Evolutionary conservation across 768 basidiomycete genomes (phyloP).

Genomic region (Xerocomellus chrysenteron): DNA sequence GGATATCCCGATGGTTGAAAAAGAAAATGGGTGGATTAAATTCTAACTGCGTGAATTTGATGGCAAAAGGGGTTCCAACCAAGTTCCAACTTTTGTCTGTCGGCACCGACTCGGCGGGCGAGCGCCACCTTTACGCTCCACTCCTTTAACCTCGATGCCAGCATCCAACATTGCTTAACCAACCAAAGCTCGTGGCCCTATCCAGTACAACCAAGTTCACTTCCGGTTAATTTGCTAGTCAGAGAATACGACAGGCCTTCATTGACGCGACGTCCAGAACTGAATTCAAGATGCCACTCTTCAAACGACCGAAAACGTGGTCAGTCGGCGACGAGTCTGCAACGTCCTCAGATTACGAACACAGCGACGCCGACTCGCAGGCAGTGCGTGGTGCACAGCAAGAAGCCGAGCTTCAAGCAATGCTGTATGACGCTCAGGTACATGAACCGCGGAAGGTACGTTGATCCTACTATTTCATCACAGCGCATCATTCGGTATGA

Average conservation of each 20-base stretch:
- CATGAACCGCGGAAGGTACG: constrained; percentile 26
- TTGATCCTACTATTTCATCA: neutral
- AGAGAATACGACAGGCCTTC: neutral
- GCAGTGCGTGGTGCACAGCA: constrained; percentile 12
- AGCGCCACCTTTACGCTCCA: too few species aligned
- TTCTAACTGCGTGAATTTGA: too few species aligned
- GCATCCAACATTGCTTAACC: neutral
- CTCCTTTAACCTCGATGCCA: neutral
- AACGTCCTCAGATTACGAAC: constrained; percentile 12
- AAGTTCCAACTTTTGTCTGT: too few species aligned
- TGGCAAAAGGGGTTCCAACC: too few species aligned
- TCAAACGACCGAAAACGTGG: constrained; percentile 35
- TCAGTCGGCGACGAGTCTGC: constrained; percentile 10
- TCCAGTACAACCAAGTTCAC: too few species aligned
- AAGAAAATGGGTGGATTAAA: too few species aligned
- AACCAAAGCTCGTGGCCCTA: neutral
- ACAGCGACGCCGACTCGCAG: constrained; percentile 2
- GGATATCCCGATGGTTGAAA: too few species aligned
- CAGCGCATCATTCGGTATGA: neutral
- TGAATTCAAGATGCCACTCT: constrained; percentile 31
- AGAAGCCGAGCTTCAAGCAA: constrained; percentile 25
- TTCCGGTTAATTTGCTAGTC: too few species aligned
- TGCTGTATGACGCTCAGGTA: constrained; percentile 24
- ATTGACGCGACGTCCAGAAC: neutral
- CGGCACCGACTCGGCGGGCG: too few species aligned